These are phyloP conservation scores for Stenocarpella maydis DNA, from an alignment of 2,329 filamentous ascomycete genomes.

Conservation along the genomic window DNA sequence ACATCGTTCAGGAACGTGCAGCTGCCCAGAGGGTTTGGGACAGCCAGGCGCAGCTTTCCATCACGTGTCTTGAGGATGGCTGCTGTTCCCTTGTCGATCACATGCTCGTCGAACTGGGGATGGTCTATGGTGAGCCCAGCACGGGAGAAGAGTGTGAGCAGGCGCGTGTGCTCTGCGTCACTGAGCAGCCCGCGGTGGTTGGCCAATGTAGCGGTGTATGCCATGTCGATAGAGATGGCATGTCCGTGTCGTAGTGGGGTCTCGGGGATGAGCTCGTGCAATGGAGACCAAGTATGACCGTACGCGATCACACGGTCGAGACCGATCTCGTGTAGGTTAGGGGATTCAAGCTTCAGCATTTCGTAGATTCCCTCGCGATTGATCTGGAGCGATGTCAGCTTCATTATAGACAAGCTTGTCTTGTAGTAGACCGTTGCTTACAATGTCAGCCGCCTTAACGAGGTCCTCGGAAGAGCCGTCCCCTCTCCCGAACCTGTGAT, in stretches of 20 bases:
- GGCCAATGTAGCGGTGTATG: conserved; percentile 75
- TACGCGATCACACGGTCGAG: conserved; percentile 78
- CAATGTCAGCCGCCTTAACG: conserved; percentile 63
- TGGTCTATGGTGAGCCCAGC: conserved; percentile 78
- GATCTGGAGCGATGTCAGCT: conserved; percentile 51
- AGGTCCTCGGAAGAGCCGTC: conserved; percentile 65
- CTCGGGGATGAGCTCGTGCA: conserved; percentile 74
- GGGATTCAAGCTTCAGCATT: conserved; percentile 78
- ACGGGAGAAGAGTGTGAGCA: conserved; percentile 74
- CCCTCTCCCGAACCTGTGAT: conserved; percentile 69
- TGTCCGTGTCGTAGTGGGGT: conserved; percentile 76
- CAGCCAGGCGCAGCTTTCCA: conserved; percentile 71
- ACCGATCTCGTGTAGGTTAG: conserved; percentile 77
- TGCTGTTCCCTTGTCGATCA: conserved; percentile 71
- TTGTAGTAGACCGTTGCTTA: conserved; percentile 26
- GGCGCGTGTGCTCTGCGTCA: conserved; percentile 65
- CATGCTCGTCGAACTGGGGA: conserved; percentile 69
- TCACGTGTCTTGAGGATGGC: conserved; percentile 78
- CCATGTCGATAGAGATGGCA: conserved; percentile 80
- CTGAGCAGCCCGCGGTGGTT: conserved; percentile 68
- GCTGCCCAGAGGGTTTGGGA: conserved; percentile 71
- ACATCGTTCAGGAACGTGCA: conserved; percentile 77
- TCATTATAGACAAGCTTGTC: background rate
- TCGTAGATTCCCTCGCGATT: conserved; percentile 75
- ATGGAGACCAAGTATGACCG: conserved; percentile 77